Evolutionary conservation across 2,329 filamentous ascomycete species (phyloP).

Genomic region (Fusarium gaditjirri): DNA sequence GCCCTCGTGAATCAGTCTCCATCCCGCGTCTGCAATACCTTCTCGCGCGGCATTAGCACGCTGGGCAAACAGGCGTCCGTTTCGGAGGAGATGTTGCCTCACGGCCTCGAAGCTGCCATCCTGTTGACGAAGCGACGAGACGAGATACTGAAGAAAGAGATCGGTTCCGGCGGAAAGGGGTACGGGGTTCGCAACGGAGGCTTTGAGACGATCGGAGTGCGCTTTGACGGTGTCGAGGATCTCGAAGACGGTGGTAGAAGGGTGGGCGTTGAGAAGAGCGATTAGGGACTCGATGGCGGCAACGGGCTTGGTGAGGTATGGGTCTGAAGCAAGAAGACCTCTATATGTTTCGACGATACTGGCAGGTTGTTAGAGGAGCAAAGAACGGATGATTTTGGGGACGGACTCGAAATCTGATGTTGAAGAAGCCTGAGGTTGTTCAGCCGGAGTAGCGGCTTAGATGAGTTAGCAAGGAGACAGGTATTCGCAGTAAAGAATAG

Average conservation of each 20-base stretch:
- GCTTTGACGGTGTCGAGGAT: conserved; percentile 86
- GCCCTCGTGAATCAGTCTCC: conserved; percentile 81
- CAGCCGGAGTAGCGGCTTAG: conserved; percentile 27
- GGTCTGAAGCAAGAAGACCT: conserved; percentile 69
- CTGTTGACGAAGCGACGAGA: conserved; percentile 74
- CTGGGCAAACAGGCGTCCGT: conserved; percentile 86
- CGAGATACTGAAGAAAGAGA: conserved; percentile 93
- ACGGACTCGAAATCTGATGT: conserved; percentile 45
- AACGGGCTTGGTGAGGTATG: conserved; percentile 93
- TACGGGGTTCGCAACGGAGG: conserved; percentile 85
- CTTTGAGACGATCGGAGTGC: conserved; percentile 81
- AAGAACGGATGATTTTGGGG: not conserved
- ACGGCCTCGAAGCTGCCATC: conserved; percentile 77
- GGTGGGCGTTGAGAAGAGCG: conserved; percentile 80
- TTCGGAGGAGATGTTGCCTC: conserved; percentile 83
- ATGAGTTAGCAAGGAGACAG: not conserved
- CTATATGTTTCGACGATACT: conserved; percentile 68
- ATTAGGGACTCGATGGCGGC: conserved; percentile 94
- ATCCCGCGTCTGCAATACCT: conserved; percentile 83
- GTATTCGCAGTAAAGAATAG: not conserved
- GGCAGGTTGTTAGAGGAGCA: not conserved
- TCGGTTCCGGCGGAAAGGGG: conserved; percentile 94
- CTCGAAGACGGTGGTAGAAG: conserved; percentile 89
- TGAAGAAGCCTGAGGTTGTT: conserved; percentile 35
- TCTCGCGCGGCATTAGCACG: conserved; percentile 87